Evolutionary conservation across 768 basidiomycete species (phyloP), one percentile per base, ranked within the genome.

Genomic region (Lactarius hengduanensis): DNA sequence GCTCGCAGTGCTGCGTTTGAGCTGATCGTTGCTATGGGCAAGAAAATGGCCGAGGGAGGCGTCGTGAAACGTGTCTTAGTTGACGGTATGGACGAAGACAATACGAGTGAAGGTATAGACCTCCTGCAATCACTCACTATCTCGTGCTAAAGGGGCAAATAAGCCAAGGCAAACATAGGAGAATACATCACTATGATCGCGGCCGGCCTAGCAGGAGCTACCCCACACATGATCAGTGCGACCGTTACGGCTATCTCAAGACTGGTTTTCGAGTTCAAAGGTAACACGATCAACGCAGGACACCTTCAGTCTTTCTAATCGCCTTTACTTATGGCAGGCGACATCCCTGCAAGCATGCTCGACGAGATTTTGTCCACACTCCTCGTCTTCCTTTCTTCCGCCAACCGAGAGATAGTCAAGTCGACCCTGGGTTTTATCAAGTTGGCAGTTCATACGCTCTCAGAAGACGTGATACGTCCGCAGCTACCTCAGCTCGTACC

Each of bases 161-260:
- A 63, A 84, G 91, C 86, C 61, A 77, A 78, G 61, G 96, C 94
- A 0, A 92, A 76, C 72, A 82, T 96, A 55, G 88, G 94, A 71
- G 97, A 98, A 75, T 98, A 92, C 75, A 82, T 98, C 80, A 99
- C 92, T 3, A 98, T 99, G 96, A 81, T 98, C 34, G 92, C 92
- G 43, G 96, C 94, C 71, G 97, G 97, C 64, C 78, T 98, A 57
- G 95, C 94, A 10, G 96, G 94, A 26, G 89, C 91, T 16, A 92
- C 87, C 13, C 95, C 96, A 0, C 97, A 99, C 74, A 98, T 97
- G 94, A 96, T 98, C 75, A 96, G 95, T 73, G 97, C 97, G 2
- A 93, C 94, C 1, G 87, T 98, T 61, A 98, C 95, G 7, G 93
- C 94, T 0, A 86, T 99, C 62, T 96, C 96, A 2, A 86, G 97